Evolutionary conservation across 2,329 filamentous ascomycete species (phyloP), one percentile per base, ranked within the genome.

Genomic region (Fusarium sp.): DNA sequence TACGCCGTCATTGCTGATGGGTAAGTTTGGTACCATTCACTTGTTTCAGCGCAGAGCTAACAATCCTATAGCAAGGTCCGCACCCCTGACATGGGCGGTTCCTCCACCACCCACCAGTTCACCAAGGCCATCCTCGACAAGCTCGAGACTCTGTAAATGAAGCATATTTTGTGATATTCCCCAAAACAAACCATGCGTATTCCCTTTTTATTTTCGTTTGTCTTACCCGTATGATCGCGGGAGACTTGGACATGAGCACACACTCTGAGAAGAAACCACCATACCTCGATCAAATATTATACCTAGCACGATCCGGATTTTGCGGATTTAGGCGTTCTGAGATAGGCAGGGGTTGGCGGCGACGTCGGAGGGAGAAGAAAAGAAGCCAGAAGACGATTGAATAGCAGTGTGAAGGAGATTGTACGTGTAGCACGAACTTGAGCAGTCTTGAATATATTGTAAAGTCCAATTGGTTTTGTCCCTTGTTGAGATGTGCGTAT

Each of bases 41-140:
- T 22, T 10, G 0, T 10, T 6, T 0, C 11, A 30, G 47, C 37
- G 22, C 35, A 41, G 4, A 67, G 67, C 84, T 88, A 76, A 88
- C 78, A 64, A 46, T 60, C 68, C 25, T 60, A 77, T 74, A 96
- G 94, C 80, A 90, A 93, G 83, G 86, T 89, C 77, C 91, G 94
- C 80, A 99, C 96, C 70, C 91, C 92, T 76, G 96, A 99, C 79
- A 97, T 99, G 96, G 95, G 95, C 78, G 96, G 96, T 79, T 84
- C 90, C 71, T 89, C 89, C 77, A 93, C 92, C 75, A 99, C 95
- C 69, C 90, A 97, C 82, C 90, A 98, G 81, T 99, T 98, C 85
- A 98, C 96, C 76, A 87, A 91, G 76, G 94, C 96, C 75, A 92
- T 99, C 78, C 87, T 99, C 78, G 89, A 94, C 85, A 93, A 96